phyloP scores from a whole-genome alignment of 2,329 filamentous ascomycete genomes.

The Pleomassaria siparia region DNA sequence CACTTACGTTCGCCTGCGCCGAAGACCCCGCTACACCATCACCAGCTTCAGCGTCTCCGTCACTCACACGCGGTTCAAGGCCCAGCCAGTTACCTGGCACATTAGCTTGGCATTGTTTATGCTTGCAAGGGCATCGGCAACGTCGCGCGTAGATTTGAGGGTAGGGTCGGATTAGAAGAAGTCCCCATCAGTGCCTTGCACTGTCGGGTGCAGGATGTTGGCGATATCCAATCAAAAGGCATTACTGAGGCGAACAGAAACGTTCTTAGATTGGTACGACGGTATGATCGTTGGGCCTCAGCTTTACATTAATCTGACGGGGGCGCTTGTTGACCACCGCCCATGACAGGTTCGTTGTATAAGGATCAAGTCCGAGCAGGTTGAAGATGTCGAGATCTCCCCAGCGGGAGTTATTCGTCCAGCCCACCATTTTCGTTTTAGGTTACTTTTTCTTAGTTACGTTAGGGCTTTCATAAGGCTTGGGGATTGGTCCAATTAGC shows the following conservation, averaged over 20 bases:
- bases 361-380: neutral
- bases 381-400: neutral
- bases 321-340: too few species aligned
- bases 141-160: neutral
- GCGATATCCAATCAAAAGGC: slow-evolving; percentile 3
- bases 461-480: too few species aligned
- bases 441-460: too few species aligned
- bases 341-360: neutral
- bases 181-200: neutral
- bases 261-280: neutral
- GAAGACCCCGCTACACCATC: too few species aligned
- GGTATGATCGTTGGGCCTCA: neutral
- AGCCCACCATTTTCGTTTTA: neutral
- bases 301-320: too few species aligned
- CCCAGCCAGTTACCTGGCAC: slow-evolving; percentile 8
- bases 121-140: slow-evolving; percentile 4
- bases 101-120: slow-evolving; percentile 4
- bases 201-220: slow-evolving; percentile 1
- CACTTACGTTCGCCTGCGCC: too few species aligned
- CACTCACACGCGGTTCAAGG: too few species aligned
- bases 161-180: slow-evolving; percentile 2
- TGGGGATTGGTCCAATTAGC: too few species aligned
- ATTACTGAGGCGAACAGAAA: neutral
- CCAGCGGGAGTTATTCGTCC: neutral
- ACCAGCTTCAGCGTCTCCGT: too few species aligned